Evolutionary conservation across 192 early-diverging fungal genomes (phyloP).

Genomic region (Podila epigama): DNA sequence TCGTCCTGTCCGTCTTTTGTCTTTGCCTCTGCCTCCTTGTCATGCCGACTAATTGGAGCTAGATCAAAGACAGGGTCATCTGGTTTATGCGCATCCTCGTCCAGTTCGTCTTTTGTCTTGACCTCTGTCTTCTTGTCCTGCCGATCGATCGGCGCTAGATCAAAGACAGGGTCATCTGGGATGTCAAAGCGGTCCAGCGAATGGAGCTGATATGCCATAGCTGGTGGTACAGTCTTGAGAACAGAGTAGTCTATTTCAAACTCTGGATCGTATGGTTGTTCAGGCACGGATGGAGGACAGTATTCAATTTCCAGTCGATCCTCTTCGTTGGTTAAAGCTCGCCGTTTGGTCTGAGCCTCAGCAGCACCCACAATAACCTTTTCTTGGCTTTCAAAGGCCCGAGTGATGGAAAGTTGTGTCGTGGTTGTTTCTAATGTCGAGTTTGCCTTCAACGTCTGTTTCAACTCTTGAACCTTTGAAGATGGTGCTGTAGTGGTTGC

Average conservation of each 20-base stretch:
- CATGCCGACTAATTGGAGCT: background rate
- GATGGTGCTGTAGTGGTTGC: background rate
- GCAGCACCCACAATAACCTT: constrained; percentile 34
- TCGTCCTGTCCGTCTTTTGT: constrained; percentile 13
- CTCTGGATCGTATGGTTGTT: constrained; percentile 37
- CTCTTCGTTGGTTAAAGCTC: constrained; percentile 30
- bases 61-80: no score
- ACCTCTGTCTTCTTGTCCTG: background rate
- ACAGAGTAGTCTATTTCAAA: constrained; percentile 17
- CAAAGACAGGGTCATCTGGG: no score
- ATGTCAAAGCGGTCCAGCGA: constrained; percentile 11
- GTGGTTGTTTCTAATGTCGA: constrained; percentile 15
- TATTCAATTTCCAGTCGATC: constrained; percentile 35
- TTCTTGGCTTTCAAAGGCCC: constrained; percentile 23
- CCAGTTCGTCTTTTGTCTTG: constrained; percentile 1
- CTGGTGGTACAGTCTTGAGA: constrained; percentile 8
- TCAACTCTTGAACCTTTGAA: background rate
- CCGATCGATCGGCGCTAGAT: background rate
- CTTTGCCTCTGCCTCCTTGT: background rate
- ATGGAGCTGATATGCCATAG: constrained; percentile 15
- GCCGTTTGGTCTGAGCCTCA: constrained; percentile 21
- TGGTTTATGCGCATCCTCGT: constrained; percentile 13
- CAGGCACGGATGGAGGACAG: constrained; percentile 21
- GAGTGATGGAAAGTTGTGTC: constrained; percentile 29
- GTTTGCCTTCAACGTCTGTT: background rate